Evolutionary conservation across 2,329 filamentous ascomycete species (phyloP), one percentile per base, ranked within the genome.

Genomic region (Metarhizium robertsii): DNA sequence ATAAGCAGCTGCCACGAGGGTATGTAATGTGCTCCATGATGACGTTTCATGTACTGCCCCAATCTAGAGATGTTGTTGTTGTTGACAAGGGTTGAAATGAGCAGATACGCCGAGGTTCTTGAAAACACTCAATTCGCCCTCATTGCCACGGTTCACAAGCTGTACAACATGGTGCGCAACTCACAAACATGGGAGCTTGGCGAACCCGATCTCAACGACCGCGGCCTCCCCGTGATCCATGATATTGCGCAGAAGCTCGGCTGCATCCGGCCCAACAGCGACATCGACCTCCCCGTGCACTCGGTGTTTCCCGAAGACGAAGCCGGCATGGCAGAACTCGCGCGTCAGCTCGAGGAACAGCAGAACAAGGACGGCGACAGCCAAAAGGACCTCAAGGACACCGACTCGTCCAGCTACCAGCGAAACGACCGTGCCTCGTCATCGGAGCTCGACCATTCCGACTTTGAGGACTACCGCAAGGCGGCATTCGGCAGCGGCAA

Each of bases 81-180:
- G 30, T n/a, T 55, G 30, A 32, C 32, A 48, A 18, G 10, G 20
- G 25, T 25, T 25, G 25, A 36, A 25, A 14, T 49, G 4, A 13
- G 11, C 60, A 83, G 80, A 55, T 85, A 85, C 61, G 82, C 81
- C 53, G 83, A 86, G 65, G 80, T 85, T 20, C 68, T 86, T 40
- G 83, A 86, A 61, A 83, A 84, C 69, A 84, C 81, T 1, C 83
- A 85, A 64, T 81, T 84, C 63, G 79, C 81, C 50, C 74, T 86
- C 55, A 81, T 85, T 57, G 80, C 81, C 55, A 85, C 82, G 20
- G 80, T 85, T 1, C 81, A 85, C 65, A 85, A 85, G 68, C 75
- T 86, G 25, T 86, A 85, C 66, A 73, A 75, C 53, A 85, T 86
- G 81, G 77, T 86, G 49, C 75, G 80, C 58, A 80, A 73, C 57